Evolutionary conservation across 2,329 filamentous ascomycete species (phyloP).

Genomic region (Botrytis paeoniae): DNA sequence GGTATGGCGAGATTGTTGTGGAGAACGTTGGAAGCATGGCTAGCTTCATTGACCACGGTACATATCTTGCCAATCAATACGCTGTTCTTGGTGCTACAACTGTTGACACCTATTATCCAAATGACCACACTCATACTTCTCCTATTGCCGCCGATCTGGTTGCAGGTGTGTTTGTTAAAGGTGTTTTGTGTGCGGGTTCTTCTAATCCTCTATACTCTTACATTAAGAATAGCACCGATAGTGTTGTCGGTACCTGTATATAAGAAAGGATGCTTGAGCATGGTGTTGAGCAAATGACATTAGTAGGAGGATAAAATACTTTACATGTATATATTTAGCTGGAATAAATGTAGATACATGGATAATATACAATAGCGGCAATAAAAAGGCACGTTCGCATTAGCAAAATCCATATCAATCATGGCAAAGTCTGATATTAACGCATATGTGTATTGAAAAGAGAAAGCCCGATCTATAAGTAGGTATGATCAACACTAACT

Average conservation of each 20-base stretch:
- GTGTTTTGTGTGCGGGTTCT: neutral
- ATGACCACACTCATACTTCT: slow-evolving; percentile 60
- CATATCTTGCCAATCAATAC: slow-evolving; percentile 51
- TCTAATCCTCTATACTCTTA: slow-evolving; percentile 4
- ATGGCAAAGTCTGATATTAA: neutral
- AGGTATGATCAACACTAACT: neutral
- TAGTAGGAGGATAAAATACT: neutral
- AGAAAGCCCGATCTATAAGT: neutral
- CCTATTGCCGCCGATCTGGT: slow-evolving; percentile 52
- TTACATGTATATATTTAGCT: slow-evolving; percentile 1
- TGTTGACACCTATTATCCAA: slow-evolving; percentile 51
- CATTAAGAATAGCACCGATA: neutral
- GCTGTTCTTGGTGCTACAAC: slow-evolving; percentile 45
- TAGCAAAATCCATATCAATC: neutral
- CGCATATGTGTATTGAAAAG: neutral
- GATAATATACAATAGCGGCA: neutral
- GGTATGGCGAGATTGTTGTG: slow-evolving; percentile 50
- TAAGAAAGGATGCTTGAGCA: neutral
- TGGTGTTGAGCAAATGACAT: neutral
- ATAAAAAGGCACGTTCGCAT: neutral
- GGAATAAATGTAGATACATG: neutral
- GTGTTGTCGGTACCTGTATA: neutral
- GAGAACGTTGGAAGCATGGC: slow-evolving; percentile 39
- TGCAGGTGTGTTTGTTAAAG: slow-evolving; percentile 31
- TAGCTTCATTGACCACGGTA: slow-evolving; percentile 56